These are phyloP conservation scores for Suillus alpinus DNA, from an alignment of 768 basidiomycete species.

Conservation along the genomic window DNA sequence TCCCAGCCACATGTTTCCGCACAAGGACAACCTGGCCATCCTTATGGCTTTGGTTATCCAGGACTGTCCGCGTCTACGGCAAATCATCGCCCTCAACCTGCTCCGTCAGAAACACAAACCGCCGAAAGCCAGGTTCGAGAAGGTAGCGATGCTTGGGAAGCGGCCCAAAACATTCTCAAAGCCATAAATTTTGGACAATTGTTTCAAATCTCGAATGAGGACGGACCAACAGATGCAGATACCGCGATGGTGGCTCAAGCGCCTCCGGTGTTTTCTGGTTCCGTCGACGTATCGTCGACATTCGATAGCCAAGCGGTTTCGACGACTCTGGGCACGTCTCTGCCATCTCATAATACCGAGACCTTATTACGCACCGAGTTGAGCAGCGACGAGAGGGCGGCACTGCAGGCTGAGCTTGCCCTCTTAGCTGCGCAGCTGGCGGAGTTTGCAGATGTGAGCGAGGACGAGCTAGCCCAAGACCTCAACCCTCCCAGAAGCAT, in stretches of 20 bases:
- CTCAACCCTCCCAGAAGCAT: conserved; percentile 10
- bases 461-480: conserved; percentile 29
- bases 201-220: conserved; percentile 36
- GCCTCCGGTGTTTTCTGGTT: neutral
- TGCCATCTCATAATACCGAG: conserved; percentile 6
- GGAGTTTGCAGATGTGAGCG: conserved; percentile 53
- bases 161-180: conserved; percentile 73
- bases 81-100: conserved; percentile 24
- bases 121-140: conserved; percentile 28
- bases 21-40: conserved; percentile 34
- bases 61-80: conserved; percentile 6
- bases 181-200: conserved; percentile 71
- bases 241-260: conserved; percentile 2
- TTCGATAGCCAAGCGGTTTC: conserved; percentile 5
- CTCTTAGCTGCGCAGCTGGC: conserved; percentile 70
- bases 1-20: conserved; percentile 31
- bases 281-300: conserved; percentile 1
- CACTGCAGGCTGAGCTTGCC: conserved; percentile 70
- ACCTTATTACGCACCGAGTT: conserved; percentile 20
- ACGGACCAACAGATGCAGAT: conserved; percentile 11
- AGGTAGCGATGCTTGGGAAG: conserved; percentile 68
- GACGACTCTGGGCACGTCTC: conserved; percentile 1
- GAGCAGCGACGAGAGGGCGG: conserved; percentile 52
- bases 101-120: conserved; percentile 14
- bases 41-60: conserved; percentile 38